phyloP scores from a whole-genome alignment of 371 early-diverging fungal species.

The Catenaria anguillulae region DNA sequence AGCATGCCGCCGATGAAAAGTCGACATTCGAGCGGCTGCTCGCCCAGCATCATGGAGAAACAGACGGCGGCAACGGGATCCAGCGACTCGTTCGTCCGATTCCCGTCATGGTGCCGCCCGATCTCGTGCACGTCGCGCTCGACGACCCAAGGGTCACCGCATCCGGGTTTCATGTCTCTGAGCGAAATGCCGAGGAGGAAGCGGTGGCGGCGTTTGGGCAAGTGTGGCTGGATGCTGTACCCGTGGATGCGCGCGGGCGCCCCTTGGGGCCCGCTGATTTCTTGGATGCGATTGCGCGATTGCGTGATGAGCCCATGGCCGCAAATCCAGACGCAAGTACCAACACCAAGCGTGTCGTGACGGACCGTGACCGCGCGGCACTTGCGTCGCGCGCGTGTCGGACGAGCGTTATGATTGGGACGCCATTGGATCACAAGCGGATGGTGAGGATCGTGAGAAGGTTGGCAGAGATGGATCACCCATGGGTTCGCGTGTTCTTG shows the following conservation, averaged over 20 bases:
- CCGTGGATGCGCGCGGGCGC: not conserved
- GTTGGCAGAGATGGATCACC: constrained; percentile 70
- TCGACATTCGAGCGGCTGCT: constrained; percentile 81
- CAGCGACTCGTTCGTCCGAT: not conserved
- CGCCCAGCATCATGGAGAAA: no score
- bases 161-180: not conserved
- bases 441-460: constrained; percentile 62
- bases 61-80: not conserved
- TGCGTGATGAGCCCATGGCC: not conserved
- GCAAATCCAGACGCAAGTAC: not conserved
- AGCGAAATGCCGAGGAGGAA: no score
- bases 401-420: constrained; percentile 64
- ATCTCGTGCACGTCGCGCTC: not conserved
- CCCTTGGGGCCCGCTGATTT: not conserved
- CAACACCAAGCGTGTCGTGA: not conserved
- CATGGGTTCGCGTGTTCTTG: constrained; percentile 48
- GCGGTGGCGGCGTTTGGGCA: not conserved
- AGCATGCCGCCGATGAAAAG: constrained; percentile 98
- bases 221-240: not conserved
- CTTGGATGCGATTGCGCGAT: not conserved
- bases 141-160: not conserved
- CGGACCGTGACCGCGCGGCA: constrained; percentile 25
- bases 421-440: constrained; percentile 39
- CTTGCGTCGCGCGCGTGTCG: constrained; percentile 70
- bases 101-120: not conserved